phyloP scores from a whole-genome alignment of 371 early-diverging fungal species.

The Fennellomyces sp. region DNA sequence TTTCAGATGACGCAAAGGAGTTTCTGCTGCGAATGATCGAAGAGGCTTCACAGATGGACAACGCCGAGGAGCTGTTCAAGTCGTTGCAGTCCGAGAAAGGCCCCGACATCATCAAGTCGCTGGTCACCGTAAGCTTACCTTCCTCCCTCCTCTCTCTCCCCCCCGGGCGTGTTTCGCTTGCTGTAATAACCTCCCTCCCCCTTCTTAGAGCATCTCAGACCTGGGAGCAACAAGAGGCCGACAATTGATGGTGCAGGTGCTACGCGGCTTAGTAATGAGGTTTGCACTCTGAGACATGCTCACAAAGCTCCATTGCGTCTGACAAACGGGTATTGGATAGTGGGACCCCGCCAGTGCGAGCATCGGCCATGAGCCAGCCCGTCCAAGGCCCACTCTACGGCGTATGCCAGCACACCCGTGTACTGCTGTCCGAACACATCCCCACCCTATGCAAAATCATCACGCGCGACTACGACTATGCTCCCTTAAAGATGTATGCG shows the following conservation, averaged over 20 bases:
- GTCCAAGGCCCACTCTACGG: slow-evolving; percentile 42
- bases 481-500: slow-evolving; percentile 27
- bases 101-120: background rate
- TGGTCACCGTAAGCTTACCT: background rate
- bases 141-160: no score
- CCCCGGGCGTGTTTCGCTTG: no score
- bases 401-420: slow-evolving; percentile 28
- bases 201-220: background rate
- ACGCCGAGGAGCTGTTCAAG: slow-evolving; percentile 28
- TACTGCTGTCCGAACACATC: slow-evolving; percentile 27
- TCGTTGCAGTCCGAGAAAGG: background rate
- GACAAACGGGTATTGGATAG: slow-evolving; percentile 10
- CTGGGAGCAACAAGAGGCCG: background rate
- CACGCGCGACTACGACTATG: slow-evolving; percentile 23
- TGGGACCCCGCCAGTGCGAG: slow-evolving; percentile 33
- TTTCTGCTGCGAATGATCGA: slow-evolving; percentile 43
- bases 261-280: background rate
- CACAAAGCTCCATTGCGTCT: no score
- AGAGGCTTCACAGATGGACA: slow-evolving; percentile 42
- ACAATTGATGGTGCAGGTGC: background rate
- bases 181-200: no score
- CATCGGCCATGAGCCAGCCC: slow-evolving; percentile 30
- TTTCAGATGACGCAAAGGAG: slow-evolving; percentile 32
- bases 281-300: background rate
- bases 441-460: slow-evolving; percentile 28